phyloP scores from a whole-genome alignment of 2,329 filamentous ascomycete genomes.

The Diaporthe vaccinii region DNA sequence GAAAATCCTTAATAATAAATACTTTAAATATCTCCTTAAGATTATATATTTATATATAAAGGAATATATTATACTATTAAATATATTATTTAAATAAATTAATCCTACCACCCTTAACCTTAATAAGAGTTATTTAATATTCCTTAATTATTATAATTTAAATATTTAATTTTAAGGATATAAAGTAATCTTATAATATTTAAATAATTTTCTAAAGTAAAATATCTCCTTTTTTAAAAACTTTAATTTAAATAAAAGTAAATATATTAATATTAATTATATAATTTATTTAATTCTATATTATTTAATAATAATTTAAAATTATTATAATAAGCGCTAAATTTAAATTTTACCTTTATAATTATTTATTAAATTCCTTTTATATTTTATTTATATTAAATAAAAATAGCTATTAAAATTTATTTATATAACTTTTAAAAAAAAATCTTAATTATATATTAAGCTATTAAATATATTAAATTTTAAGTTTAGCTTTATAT shows the following conservation, averaged over 20 bases:
- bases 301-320: background rate
- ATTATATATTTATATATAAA: background rate
- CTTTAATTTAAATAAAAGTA: background rate
- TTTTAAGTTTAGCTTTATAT: background rate
- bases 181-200: background rate
- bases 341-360: background rate
- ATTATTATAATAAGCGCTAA: background rate
- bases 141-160: background rate
- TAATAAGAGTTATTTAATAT: background rate
- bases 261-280: background rate
- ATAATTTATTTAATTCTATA: background rate
- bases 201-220: background rate
- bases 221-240: background rate
- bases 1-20: background rate
- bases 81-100: background rate
- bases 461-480: background rate
- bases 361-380: background rate
- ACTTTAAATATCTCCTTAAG: background rate
- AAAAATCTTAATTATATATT: background rate
- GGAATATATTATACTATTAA: background rate
- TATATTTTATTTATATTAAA: background rate
- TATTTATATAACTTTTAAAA: background rate
- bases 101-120: background rate
- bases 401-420: background rate
- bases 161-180: background rate